Percentiles rank a stretch among this genome's conserved stretches.
Evolutionary conservation across 352 stramenopile species (phyloP).

Genomic region (Halophytophthora polymorphica): DNA sequence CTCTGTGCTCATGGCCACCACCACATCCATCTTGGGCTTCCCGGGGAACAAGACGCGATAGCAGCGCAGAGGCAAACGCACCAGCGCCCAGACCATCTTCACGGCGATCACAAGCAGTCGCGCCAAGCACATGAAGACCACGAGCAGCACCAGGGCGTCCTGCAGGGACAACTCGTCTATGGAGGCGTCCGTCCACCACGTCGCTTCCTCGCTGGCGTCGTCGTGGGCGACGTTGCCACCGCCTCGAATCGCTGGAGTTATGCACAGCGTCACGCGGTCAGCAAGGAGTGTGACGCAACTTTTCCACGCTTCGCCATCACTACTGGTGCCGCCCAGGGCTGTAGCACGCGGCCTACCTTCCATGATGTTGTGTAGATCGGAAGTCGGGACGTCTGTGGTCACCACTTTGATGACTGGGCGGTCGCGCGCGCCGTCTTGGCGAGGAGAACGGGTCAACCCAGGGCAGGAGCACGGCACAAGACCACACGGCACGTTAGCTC

Average conservation of each 20-base stretch:
- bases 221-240: conserved; percentile 2
- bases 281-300: conserved; percentile 5
- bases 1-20: conserved; percentile 1
- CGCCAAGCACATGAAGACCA: conserved; percentile 32
- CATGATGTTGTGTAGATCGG: conserved; percentile 49
- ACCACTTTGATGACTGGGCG: conserved; percentile 45
- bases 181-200: conserved; percentile 36
- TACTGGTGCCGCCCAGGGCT: background rate
- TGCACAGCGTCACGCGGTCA: conserved; percentile 21
- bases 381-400: conserved; percentile 46
- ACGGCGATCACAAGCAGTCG: conserved; percentile 26
- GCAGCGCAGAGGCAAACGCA: conserved; percentile 23
- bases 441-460: conserved; percentile 18
- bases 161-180: conserved; percentile 39
- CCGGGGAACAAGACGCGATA: conserved; percentile 10
- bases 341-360: conserved; percentile 28
- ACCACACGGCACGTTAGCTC: conserved; percentile 3
- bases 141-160: conserved; percentile 37
- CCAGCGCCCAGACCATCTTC: conserved; percentile 25
- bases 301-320: no score
- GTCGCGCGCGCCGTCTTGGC: conserved; percentile 32
- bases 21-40: conserved; percentile 2
- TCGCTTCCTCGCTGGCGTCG: conserved; percentile 11
- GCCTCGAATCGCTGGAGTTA: conserved; percentile 16
- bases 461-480: background rate